Percentiles rank a stretch among this genome's conserved stretches.
Conservation (phyloP, 1,284 basidiomycete genomes). For the Malassezia japonica region DNA sequence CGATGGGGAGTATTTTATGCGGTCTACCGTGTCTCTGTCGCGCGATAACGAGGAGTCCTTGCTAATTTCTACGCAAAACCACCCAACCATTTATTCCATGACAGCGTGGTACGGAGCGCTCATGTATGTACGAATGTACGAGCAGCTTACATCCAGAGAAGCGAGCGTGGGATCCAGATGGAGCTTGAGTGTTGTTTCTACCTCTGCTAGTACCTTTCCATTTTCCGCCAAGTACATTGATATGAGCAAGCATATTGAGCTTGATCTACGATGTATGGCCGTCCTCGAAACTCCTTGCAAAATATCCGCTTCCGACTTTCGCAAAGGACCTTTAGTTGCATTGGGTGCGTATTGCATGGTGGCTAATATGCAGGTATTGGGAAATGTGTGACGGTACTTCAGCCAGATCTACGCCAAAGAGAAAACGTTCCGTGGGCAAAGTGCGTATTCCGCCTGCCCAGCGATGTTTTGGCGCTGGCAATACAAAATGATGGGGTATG, state of each 20-base stretch:
- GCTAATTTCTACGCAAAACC: not conserved
- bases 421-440: too few relatives aligned
- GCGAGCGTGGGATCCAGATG: not conserved
- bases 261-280: conserved; percentile 9
- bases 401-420: not conserved
- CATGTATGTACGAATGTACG: not conserved
- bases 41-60: not conserved
- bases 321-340: not conserved
- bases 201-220: not conserved
- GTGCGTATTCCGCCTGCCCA: not conserved
- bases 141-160: not conserved
- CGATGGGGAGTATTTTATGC: not conserved
- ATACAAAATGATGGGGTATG: not conserved
- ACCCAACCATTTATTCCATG: not conserved
- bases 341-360: not conserved
- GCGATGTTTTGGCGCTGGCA: not conserved
- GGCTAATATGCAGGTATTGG: conserved; percentile 2
- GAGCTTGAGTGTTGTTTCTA: not conserved
- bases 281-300: not conserved
- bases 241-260: not conserved
- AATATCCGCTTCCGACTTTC: not conserved
- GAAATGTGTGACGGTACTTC: not conserved
- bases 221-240: not conserved
- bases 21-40: not conserved
- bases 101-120: not conserved